Evolutionary conservation across 1,284 basidiomycete species (phyloP).

Genomic region (Cutaneotrichosporon cyanovorans): DNA sequence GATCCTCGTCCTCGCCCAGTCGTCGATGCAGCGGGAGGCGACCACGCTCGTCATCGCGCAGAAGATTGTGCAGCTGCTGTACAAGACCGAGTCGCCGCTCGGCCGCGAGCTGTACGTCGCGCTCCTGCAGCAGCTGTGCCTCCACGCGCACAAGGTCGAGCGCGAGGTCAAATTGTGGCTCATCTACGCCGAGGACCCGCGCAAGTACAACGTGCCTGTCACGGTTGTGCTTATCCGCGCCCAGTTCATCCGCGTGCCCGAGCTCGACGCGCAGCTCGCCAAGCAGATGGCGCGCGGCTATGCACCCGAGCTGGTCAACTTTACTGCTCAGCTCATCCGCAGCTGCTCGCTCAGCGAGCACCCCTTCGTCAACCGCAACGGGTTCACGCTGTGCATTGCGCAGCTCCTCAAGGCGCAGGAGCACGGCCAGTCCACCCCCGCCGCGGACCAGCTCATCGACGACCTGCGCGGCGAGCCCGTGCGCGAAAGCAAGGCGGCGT

Average conservation of each 20-base stretch:
- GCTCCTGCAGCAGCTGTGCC: constrained; percentile 81
- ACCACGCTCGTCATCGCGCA: constrained; percentile 90
- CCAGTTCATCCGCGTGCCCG: constrained; percentile 66
- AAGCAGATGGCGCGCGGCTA: constrained; percentile 72
- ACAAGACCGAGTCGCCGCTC: constrained; percentile 72
- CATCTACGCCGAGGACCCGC: constrained; percentile 91
- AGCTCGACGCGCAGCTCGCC: constrained; percentile 86
- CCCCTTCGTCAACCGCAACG: constrained; percentile 64
- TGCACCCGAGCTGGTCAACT: constrained; percentile 70
- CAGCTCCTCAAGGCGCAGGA: constrained; percentile 58
- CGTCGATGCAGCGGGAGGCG: constrained; percentile 69
- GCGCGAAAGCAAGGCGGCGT: constrained; percentile 19
- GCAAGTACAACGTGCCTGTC: constrained; percentile 93
- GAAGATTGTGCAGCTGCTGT: constrained; percentile 53
- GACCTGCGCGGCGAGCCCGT: constrained; percentile 29
- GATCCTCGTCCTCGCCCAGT: constrained; percentile 68
- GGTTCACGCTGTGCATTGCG: constrained; percentile 76
- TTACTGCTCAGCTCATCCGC: constrained; percentile 73
- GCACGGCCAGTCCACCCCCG: constrained; percentile 28
- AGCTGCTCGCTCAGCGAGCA: constrained; percentile 75
- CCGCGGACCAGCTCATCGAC: constrained; percentile 42
- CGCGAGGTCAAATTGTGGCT: constrained; percentile 97
- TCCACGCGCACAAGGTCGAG: constrained; percentile 80
- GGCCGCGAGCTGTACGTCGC: constrained; percentile 86
- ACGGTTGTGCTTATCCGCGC: constrained; percentile 81